These are phyloP conservation scores for Lichenothelia convexa DNA, from an alignment of 495 filamentous ascomycete species.

Conservation along the genomic window DNA sequence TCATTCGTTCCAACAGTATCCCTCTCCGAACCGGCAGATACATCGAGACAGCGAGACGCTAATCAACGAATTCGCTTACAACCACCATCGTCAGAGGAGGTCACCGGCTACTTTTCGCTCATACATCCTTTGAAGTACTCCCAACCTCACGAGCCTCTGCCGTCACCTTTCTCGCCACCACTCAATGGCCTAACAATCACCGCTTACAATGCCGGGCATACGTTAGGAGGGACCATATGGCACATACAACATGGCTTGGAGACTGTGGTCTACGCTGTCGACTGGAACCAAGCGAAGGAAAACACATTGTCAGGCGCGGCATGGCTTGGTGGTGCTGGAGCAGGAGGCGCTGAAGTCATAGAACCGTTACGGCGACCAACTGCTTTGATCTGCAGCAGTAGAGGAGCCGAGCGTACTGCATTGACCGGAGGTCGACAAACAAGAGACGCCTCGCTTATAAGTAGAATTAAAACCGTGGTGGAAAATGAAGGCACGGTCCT, in stretches of 20 bases:
- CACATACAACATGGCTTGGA: conserved; percentile 95
- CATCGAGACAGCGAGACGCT: conserved; percentile 14
- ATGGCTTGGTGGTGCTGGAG: conserved; percentile 71
- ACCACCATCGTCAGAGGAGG: conserved; percentile 69
- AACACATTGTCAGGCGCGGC: conserved; percentile 85
- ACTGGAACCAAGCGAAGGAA: conserved; percentile 92
- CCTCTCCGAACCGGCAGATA: conserved; percentile 44
- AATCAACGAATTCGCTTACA: conserved; percentile 49
- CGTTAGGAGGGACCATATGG: conserved; percentile 94
- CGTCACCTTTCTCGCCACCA: conserved; percentile 72
- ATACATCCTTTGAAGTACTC: conserved; percentile 94
- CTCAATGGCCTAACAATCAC: conserved; percentile 87
- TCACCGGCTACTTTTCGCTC: conserved; percentile 75
- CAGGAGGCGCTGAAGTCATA: conserved; percentile 72
- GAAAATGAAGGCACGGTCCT: conserved; percentile 78
- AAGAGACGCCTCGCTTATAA: conserved; percentile 68
- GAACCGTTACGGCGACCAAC: conserved; percentile 87
- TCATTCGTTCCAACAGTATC: conserved; percentile 55
- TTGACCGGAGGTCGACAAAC: conserved; percentile 54
- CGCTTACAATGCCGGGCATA: conserved; percentile 91
- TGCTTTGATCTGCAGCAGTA: conserved; percentile 75
- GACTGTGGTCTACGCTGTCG: conserved; percentile 90
- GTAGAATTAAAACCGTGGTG: conserved; percentile 59
- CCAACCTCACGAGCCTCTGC: conserved; percentile 74
- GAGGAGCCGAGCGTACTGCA: conserved; percentile 54